Evolutionary conservation across 192 early-diverging fungal genomes (phyloP).

Genomic region (Jimgerdemannia flammicorona): DNA sequence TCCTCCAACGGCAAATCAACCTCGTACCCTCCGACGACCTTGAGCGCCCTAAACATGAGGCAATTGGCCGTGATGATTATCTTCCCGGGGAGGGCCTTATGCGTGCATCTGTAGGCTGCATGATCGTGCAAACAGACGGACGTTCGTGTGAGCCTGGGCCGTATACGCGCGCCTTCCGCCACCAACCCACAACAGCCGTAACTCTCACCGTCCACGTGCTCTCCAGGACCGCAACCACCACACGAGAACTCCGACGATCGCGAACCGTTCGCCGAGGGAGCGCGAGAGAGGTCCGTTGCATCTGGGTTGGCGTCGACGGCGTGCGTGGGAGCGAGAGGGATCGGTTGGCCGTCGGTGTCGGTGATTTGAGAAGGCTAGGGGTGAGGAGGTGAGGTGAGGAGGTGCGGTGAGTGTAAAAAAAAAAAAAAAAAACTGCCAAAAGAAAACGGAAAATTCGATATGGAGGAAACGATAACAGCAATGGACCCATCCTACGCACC

Average conservation of each 20-base stretch:
- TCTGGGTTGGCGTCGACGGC: neutral
- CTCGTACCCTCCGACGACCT: conserved; percentile 15
- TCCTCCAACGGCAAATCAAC: conserved; percentile 17
- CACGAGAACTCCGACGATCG: neutral
- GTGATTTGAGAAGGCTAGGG: neutral
- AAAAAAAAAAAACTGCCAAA: neutral
- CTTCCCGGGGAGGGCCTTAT: conserved; percentile 4
- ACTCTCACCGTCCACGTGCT: neutral
- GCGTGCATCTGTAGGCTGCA: neutral
- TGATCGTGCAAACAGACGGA: no score
- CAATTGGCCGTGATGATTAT: neutral
- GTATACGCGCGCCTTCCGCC: no score
- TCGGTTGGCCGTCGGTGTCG: neutral
- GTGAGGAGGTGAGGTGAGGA: neutral
- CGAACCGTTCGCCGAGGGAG: neutral
- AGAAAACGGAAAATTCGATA: neutral
- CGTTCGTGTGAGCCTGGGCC: no score
- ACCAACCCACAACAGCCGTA: no score
- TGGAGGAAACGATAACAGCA: no score
- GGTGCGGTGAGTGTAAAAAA: neutral
- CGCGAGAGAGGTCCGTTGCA: neutral
- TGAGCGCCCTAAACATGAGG: conserved; percentile 15
- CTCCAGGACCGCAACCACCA: no score
- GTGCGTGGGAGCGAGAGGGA: neutral
- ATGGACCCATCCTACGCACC: no score